These are phyloP conservation scores for Syncephalastrum monosporum DNA, from an alignment of 371 early-diverging fungal genomes.

Conservation along the genomic window DNA sequence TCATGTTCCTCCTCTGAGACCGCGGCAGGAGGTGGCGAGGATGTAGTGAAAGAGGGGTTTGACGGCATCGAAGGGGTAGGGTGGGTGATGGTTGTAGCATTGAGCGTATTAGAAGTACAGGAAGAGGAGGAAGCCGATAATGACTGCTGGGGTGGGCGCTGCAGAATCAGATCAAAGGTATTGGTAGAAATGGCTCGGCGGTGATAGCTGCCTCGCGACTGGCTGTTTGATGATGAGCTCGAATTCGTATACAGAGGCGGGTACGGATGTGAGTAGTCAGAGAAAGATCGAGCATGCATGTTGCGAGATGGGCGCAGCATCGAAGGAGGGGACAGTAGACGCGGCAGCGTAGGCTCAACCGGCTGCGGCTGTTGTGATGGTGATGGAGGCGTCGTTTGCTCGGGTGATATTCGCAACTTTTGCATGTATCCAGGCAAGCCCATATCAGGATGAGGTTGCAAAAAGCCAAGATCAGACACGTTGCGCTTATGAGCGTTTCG, in stretches of 20 bases:
- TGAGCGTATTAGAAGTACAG: constrained; percentile 23
- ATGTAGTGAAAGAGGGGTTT: no score
- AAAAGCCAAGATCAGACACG: constrained; percentile 20
- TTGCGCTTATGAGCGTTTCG: constrained; percentile 27
- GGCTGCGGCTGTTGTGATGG: constrained; percentile 12
- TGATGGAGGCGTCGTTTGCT: background rate
- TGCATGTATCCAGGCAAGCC: constrained; percentile 16
- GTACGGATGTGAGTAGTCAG: constrained; percentile 51
- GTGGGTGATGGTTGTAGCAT: constrained; percentile 24
- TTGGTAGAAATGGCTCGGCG: constrained; percentile 46
- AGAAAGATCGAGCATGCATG: constrained; percentile 47
- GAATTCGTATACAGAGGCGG: constrained; percentile 12
- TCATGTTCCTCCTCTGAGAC: background rate
- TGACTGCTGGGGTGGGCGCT: constrained; percentile 18
- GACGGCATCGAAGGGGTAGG: constrained; percentile 5
- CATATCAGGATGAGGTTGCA: constrained; percentile 12
- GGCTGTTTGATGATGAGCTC: background rate
- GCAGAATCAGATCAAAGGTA: constrained; percentile 35
- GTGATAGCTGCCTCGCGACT: constrained; percentile 21
- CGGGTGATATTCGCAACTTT: constrained; percentile 17
- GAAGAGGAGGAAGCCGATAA: constrained; percentile 10
- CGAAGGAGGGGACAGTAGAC: constrained; percentile 11
- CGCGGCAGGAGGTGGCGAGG: no score
- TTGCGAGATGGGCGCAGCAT: constrained; percentile 28
- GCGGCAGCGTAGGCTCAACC: constrained; percentile 15